Base-by-base conservation (phyloP, 192 early-diverging fungal genomes). In the Coemansia sp. region DNA sequence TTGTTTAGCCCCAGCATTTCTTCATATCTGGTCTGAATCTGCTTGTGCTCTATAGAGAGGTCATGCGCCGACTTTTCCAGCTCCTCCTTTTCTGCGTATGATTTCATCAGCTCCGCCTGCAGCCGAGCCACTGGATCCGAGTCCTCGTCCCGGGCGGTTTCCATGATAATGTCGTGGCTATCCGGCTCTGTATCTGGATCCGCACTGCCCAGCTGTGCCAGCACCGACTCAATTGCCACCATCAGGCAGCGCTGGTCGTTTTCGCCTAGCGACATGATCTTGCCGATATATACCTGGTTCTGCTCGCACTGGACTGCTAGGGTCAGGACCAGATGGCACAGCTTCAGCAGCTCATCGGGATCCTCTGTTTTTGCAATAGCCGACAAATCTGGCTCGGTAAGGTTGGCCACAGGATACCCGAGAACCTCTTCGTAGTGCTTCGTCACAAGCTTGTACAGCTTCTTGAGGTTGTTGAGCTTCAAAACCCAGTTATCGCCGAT, bases 401-500 rank as follows among this genome's bases (percentile, higher is more conserved):
- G 57, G 18, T 77, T 79, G 0, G 77, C 61, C 5, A 85, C 78
- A 15, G 79, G 78, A 40, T 88, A 84, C 36, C 85, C 83, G n/a
- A 94, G 78, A 2, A 92, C 84, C 37, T 97, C 92, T 28, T 94
- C 91, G 46, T 92, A 93, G 81, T 91, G 96, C 18, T 83, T 70
- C 2, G 83, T 84, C 31, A 97, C 62, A 8, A 97, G 84, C 50
- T 87, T 88, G 76, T 94, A 84, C 31, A 96, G 80, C 65, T 89
- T 91, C 65, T 95, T 95, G 13, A 97, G 83, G 51, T 91, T 91
- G 76, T 94, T 96, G 68, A 92, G 88, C 60, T 89, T 90, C 31
- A 93, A 65, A 2, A 99, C 91, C 96, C 96, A 99, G 81, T 94
- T 97, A 70, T 91, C 89, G 41, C 86, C 90, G 6, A 84, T 81